Percentiles rank a stretch among this genome's conserved stretches.
Conservation (phyloP, 2,329 filamentous ascomycete genomes). For the Pestalotiopsis sp. region DNA sequence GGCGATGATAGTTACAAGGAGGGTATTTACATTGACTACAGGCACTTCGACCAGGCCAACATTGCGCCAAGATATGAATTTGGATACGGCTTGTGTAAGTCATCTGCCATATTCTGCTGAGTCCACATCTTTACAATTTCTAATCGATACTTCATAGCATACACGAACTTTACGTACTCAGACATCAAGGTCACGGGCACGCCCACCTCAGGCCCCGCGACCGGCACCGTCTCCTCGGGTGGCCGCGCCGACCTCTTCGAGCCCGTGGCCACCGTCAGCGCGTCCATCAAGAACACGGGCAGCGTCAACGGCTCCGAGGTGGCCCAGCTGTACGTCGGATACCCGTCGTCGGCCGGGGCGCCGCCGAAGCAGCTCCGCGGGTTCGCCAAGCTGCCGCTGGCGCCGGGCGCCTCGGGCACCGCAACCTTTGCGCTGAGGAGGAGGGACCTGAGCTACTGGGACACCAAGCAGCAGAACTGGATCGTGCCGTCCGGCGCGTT, state of each 20-base stretch:
- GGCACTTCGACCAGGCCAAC: constrained; percentile 58
- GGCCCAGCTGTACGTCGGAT: constrained; percentile 43
- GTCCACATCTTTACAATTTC: background rate
- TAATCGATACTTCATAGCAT: constrained; percentile 44
- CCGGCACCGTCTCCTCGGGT: constrained; percentile 37
- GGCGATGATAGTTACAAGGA: constrained; percentile 58
- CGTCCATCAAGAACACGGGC: constrained; percentile 41
- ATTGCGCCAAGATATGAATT: constrained; percentile 65
- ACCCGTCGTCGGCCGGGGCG: constrained; percentile 32
- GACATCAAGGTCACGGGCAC: constrained; percentile 44
- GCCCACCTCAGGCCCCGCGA: constrained; percentile 39
- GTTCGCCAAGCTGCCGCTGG: constrained; percentile 59
- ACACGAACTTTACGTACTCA: constrained; percentile 67
- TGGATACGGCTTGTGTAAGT: constrained; percentile 60
- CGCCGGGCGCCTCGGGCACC: constrained; percentile 33
- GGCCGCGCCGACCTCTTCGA: constrained; percentile 47
- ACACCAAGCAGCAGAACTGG: constrained; percentile 8
- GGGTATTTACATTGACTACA: constrained; percentile 65
- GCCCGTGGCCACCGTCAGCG: constrained; percentile 35
- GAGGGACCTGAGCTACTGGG: constrained; percentile 11
- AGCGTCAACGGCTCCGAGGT: constrained; percentile 41
- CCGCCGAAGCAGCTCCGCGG: constrained; percentile 63
- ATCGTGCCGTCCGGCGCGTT: constrained; percentile 33
- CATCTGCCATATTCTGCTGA: background rate
- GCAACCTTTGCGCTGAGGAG: constrained; percentile 9